phyloP scores from a whole-genome alignment of 1,284 basidiomycete species.

The Apiotrichum laibachii region DNA sequence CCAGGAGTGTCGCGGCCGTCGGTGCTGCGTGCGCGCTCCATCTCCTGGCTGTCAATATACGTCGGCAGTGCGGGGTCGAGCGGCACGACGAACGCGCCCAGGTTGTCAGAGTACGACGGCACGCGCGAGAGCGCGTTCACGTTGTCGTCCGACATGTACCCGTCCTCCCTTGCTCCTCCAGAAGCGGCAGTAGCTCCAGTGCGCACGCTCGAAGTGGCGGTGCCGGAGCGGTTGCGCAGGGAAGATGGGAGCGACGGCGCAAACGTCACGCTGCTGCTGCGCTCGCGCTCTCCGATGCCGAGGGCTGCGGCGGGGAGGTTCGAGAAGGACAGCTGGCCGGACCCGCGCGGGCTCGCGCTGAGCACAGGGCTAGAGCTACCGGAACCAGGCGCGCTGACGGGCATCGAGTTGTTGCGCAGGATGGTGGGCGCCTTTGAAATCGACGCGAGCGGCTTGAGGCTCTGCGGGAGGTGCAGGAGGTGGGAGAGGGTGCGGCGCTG shows the following conservation, averaged over 20 bases:
- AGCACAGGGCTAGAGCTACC: constrained; percentile 1
- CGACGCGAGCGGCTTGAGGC: constrained; percentile 21
- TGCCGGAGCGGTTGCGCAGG: constrained; percentile 1
- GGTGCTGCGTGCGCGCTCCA: constrained; percentile 15
- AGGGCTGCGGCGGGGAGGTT: constrained; percentile 16
- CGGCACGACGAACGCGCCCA: constrained; percentile 61
- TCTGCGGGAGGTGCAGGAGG: constrained; percentile 22
- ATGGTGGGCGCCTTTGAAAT: constrained; percentile 21
- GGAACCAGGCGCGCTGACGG: neutral
- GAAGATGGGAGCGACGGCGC: neutral
- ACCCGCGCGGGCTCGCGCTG: neutral
- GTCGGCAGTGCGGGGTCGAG: constrained; percentile 73
- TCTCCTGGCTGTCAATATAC: constrained; percentile 63
- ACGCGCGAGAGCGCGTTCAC: constrained; percentile 57
- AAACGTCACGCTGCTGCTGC: constrained; percentile 11
- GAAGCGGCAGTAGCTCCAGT: neutral
- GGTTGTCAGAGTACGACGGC: constrained; percentile 68
- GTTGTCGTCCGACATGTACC: constrained; percentile 12
- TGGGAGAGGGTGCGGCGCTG: constrained; percentile 15
- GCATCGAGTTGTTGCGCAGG: constrained; percentile 11
- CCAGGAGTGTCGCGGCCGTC: neutral
- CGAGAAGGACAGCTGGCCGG: constrained; percentile 18
- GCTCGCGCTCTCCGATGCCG: neutral
- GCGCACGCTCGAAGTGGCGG: neutral
- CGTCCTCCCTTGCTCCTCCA: constrained; percentile 11